Percentiles rank a stretch among this genome's conserved stretches.
phyloP scores from a whole-genome alignment of 2,329 filamentous ascomycete species.

The Pyricularia pennisetigena region DNA sequence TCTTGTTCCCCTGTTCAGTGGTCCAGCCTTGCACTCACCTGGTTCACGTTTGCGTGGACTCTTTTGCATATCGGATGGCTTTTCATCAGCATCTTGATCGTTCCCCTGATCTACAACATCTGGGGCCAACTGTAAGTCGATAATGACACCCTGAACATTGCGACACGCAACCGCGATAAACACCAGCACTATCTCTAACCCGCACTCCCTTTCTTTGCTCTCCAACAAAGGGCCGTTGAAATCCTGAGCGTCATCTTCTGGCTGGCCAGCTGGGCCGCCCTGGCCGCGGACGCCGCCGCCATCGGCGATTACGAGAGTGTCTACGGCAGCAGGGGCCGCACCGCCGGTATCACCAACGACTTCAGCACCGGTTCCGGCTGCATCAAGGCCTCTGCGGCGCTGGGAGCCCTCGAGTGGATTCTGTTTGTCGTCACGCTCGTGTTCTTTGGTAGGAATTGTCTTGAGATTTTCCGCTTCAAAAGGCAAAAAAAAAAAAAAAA shows the following conservation, averaged over 20 bases:
- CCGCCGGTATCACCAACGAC: not conserved
- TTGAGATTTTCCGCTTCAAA: too few species aligned
- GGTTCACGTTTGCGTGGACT: conserved; percentile 13
- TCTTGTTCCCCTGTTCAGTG: not conserved
- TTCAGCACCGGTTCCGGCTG: conserved; percentile 7
- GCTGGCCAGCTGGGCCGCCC: conserved; percentile 13
- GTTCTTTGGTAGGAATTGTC: conserved; percentile 10
- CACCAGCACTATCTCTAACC: not conserved
- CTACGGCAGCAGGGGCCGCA: not conserved
- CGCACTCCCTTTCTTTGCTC: not conserved
- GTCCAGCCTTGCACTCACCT: not conserved
- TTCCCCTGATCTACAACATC: conserved; percentile 9
- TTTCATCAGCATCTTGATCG: conserved; percentile 6
- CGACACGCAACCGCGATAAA: not conserved
- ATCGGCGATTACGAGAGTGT: not conserved
- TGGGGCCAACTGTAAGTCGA: conserved; percentile 9
- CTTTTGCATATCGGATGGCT: conserved; percentile 12
- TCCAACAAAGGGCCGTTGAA: conserved; percentile 8
- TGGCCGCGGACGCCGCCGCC: conserved; percentile 10
- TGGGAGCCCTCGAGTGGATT: conserved; percentile 13
- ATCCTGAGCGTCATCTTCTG: conserved; percentile 12
- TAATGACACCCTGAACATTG: not conserved
- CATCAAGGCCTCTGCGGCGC: conserved; percentile 12
- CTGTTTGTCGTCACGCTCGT: conserved; percentile 11
- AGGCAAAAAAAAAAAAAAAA: not conserved